These are phyloP conservation scores for Tricholoma saponaceum DNA, from an alignment of 768 basidiomycete genomes.

Conservation along the genomic window DNA sequence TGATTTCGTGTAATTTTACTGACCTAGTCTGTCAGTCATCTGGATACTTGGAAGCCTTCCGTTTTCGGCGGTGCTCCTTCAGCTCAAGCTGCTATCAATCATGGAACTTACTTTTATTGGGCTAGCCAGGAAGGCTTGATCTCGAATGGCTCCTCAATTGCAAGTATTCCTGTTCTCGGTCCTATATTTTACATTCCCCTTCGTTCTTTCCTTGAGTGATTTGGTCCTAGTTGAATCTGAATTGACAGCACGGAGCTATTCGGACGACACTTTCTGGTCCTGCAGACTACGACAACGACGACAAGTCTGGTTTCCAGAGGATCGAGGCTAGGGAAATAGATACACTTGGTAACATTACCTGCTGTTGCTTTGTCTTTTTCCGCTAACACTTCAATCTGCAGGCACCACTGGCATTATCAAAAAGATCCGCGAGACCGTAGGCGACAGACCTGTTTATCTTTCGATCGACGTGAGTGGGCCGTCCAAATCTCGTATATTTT, in stretches of 20 bases:
- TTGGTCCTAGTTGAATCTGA: conserved; percentile 69
- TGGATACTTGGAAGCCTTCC: conserved; percentile 78
- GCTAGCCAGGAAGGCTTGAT: conserved; percentile 82
- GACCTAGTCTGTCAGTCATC: conserved; percentile 40
- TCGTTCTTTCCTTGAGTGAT: conserved; percentile 29
- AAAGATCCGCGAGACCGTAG: conserved; percentile 76
- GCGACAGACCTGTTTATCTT: conserved; percentile 70
- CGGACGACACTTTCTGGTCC: conserved; percentile 78
- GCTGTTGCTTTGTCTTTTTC: not conserved
- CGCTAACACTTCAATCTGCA: conserved; percentile 16
- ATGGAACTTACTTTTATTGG: conserved; percentile 91
- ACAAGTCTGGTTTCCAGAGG: conserved; percentile 73
- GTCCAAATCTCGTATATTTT: not conserved
- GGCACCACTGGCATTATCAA: conserved; percentile 74
- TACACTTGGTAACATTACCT: conserved; percentile 49
- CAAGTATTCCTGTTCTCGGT: conserved; percentile 51
- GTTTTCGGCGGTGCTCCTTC: conserved; percentile 75
- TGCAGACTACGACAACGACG: conserved; percentile 75
- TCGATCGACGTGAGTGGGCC: conserved; percentile 60
- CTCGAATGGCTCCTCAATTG: conserved; percentile 73
- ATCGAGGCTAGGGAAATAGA: conserved; percentile 87
- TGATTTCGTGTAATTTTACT: not conserved
- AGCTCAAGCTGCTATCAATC: conserved; percentile 71
- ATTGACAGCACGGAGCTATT: conserved; percentile 77
- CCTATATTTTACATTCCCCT: conserved; percentile 14